phyloP scores from a whole-genome alignment of 441 rosid species.

The Pelargonium citronellum region DNA sequence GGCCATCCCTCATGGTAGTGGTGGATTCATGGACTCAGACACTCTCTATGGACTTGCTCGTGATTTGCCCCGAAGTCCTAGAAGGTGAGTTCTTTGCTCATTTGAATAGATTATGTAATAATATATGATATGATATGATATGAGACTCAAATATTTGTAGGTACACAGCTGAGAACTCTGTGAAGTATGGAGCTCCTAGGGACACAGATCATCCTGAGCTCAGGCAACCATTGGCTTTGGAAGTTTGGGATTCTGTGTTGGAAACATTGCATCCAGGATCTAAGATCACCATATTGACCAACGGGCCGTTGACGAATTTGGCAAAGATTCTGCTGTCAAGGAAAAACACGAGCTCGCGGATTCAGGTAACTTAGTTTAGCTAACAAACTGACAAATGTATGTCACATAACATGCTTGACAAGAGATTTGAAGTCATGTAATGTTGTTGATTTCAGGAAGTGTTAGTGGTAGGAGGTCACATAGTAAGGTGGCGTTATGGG shows the following conservation, averaged over 20 bases:
- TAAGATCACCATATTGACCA: constrained; percentile 59
- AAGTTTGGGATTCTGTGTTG: constrained; percentile 55
- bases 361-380: constrained; percentile 41
- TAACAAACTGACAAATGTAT: too few species aligned
- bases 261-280: constrained; percentile 35
- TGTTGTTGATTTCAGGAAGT: constrained; percentile 45
- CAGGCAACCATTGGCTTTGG: constrained; percentile 66
- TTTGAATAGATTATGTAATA: neutral
- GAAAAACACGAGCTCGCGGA: constrained; percentile 33
- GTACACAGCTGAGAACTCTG: constrained; percentile 68
- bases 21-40: constrained; percentile 78
- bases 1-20: constrained; percentile 74
- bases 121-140: neutral
- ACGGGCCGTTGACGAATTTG: constrained; percentile 78
- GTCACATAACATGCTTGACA: too few species aligned
- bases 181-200: constrained; percentile 53
- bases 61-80: constrained; percentile 65
- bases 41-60: constrained; percentile 86
- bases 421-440: constrained; percentile 4
- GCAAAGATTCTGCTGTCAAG: constrained; percentile 48
- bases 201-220: constrained; percentile 64
- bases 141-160: constrained; percentile 27
- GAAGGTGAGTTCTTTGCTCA: constrained; percentile 42
- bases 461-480: constrained; percentile 71
- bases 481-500: constrained; percentile 20